phyloP scores from a whole-genome alignment of 2,329 filamentous ascomycete genomes.

The Aspergillus uvarum region DNA sequence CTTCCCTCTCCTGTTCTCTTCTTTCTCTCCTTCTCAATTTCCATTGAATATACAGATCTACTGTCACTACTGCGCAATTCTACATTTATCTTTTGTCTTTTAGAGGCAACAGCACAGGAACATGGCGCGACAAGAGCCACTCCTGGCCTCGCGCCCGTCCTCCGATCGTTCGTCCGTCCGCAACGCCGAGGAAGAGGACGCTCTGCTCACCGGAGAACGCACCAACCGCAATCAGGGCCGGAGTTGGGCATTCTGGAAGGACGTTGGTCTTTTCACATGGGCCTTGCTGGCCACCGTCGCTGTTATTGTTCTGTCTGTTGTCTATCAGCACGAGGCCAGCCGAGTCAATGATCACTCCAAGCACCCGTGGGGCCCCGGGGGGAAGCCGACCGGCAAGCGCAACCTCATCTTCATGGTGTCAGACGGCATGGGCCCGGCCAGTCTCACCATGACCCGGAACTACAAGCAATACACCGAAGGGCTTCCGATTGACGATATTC shows the following conservation, averaged over 20 bases:
- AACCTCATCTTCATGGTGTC: conserved; percentile 99
- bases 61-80: background rate
- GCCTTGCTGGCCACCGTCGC: conserved; percentile 75
- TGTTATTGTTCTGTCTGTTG: conserved; percentile 77
- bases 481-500: conserved; percentile 70
- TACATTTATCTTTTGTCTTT: background rate
- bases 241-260: conserved; percentile 63
- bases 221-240: conserved; percentile 34
- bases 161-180: conserved; percentile 57
- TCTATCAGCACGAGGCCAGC: conserved; percentile 68
- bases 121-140: conserved; percentile 50
- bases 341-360: conserved; percentile 30
- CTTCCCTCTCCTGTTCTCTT: background rate
- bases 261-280: conserved; percentile 77
- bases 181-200: conserved; percentile 62
- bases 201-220: conserved; percentile 59
- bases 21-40: background rate
- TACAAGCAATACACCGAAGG: conserved; percentile 76
- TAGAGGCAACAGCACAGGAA: background rate
- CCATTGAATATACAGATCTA: background rate
- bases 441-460: conserved; percentile 79
- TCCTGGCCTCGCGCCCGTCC: conserved; percentile 55
- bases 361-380: conserved; percentile 38
- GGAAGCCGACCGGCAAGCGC: conserved; percentile 65
- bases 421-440: conserved; percentile 96